phyloP scores from a whole-genome alignment of 2,329 filamentous ascomycete species.

The Aspergillus candidus region DNA sequence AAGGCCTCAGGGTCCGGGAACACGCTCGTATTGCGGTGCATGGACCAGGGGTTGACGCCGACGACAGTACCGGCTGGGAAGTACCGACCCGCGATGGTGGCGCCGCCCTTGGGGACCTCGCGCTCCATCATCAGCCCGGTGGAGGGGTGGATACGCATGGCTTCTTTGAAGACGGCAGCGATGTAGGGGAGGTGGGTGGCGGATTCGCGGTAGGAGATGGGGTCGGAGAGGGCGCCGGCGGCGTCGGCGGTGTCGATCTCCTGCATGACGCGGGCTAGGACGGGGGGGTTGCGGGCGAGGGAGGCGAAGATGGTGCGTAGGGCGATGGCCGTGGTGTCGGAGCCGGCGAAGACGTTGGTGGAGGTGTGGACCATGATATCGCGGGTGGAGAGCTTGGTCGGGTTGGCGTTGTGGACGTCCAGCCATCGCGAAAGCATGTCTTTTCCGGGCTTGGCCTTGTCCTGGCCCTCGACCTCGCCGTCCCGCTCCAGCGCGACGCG shows the following conservation, averaged over 20 bases:
- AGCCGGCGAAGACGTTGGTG: conserved; percentile 49
- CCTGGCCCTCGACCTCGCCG: no score
- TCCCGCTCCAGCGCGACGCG: no score
- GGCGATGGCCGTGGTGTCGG: conserved; percentile 70
- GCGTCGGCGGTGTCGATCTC: conserved; percentile 57
- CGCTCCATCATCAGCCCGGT: conserved; percentile 67
- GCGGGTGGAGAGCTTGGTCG: conserved; percentile 51
- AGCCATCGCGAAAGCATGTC: conserved; percentile 41
- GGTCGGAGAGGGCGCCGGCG: conserved; percentile 41
- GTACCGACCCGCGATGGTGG: conserved; percentile 1
- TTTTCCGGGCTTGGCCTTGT: no score
- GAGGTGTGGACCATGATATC: conserved; percentile 61
- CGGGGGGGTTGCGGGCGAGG: conserved; percentile 57
- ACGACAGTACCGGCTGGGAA: conserved; percentile 7
- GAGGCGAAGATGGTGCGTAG: conserved; percentile 66
- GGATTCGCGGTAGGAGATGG: conserved; percentile 62
- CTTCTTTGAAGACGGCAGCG: conserved; percentile 71
- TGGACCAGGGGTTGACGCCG: conserved; percentile 65
- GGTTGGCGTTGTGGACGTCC: conserved; percentile 28
- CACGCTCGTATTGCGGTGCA: conserved; percentile 66
- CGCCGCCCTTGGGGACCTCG: conserved; percentile 63
- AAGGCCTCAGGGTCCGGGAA: conserved; percentile 59
- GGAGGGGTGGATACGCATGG: conserved; percentile 69
- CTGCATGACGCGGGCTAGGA: conserved; percentile 10
- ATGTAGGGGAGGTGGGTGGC: conserved; percentile 64